These are phyloP conservation scores for Colletotrichum somersetense DNA, from an alignment of 2,329 filamentous ascomycete genomes.

Conservation along the genomic window DNA sequence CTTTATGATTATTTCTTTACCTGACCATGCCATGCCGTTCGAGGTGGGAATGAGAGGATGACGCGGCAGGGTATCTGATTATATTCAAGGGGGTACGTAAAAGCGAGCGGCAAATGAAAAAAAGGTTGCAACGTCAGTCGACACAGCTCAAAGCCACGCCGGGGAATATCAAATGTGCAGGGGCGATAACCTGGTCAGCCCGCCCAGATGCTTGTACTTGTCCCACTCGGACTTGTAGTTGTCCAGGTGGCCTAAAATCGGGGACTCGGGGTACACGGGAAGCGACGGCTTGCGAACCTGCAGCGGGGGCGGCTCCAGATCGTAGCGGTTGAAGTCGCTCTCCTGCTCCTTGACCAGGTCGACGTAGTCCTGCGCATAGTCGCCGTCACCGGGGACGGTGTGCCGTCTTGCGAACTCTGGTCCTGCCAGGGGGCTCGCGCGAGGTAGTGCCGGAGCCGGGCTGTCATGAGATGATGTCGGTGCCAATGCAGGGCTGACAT, in stretches of 20 bases:
- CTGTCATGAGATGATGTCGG: too few relatives aligned
- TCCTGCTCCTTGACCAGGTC: constrained; percentile 44
- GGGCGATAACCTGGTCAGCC: constrained; percentile 50
- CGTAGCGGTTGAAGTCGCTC: constrained; percentile 36
- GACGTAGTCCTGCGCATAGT: constrained; percentile 46
- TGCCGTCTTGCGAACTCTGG: constrained; percentile 16
- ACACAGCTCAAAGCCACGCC: neutral
- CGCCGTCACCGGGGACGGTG: constrained; percentile 29
- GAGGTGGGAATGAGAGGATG: constrained; percentile 13
- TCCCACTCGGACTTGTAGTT: constrained; percentile 57
- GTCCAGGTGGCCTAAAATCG: constrained; percentile 22
- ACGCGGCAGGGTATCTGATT: constrained; percentile 40
- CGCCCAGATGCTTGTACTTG: constrained; percentile 61
- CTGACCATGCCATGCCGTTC: constrained; percentile 4
- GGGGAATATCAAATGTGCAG: constrained; percentile 11
- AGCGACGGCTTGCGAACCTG: constrained; percentile 43
- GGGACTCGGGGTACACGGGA: constrained; percentile 25
- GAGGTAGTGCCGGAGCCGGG: neutral
- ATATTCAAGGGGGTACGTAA: constrained; percentile 37
- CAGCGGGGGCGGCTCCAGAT: constrained; percentile 40
- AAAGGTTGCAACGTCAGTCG: too few relatives aligned
- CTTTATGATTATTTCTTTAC: neutral
- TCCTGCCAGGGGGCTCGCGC: constrained; percentile 9
- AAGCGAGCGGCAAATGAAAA: constrained; percentile 9
- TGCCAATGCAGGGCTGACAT: neutral